Percentiles rank a stretch among this genome's conserved stretches.
Conservation (phyloP, 139 green algal genomes). For the Chlamydomonas applanata region DNA sequence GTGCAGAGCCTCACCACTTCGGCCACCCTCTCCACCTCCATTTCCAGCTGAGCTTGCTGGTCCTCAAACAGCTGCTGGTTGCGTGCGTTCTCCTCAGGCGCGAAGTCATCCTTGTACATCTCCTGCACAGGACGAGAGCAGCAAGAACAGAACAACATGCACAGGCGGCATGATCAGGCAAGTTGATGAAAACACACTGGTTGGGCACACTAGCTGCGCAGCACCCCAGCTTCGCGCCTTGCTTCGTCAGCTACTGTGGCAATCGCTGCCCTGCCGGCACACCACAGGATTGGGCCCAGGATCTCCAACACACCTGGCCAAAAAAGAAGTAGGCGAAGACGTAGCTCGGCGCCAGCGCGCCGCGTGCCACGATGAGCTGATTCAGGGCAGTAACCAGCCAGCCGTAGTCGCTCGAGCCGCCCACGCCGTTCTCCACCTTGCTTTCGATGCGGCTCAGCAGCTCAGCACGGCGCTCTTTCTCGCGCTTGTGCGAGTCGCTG, state of each 20-base stretch:
- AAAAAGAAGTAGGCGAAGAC: constrained; percentile 91
- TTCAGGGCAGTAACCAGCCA: constrained; percentile 59
- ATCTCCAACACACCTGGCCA: constrained; percentile 44
- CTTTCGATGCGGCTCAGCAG: constrained; percentile 21
- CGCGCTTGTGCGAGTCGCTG: constrained; percentile 14
- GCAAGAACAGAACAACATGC: background rate
- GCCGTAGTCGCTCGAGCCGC: constrained; percentile 48
- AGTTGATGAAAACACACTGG: too few species aligned
- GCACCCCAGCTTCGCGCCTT: too few species aligned
- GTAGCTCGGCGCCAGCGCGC: constrained; percentile 80
- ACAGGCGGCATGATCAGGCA: too few species aligned
- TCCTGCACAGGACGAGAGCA: background rate
- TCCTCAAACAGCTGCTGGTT: constrained; percentile 92
- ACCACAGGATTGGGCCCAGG: too few species aligned
- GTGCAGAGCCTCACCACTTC: background rate
- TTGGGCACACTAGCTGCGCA: too few species aligned
- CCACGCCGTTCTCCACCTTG: constrained; percentile 50
- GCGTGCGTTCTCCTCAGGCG: constrained; percentile 57
- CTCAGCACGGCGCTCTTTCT: constrained; percentile 24
- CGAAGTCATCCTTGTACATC: constrained; percentile 76
- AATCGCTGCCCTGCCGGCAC: background rate
- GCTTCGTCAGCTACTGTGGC: background rate
- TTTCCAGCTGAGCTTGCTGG: constrained; percentile 75
- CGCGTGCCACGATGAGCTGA: constrained; percentile 62
- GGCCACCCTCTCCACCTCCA: constrained; percentile 48